Conservation (phyloP, 2,329 filamentous ascomycete genomes). For the Fusarium napiforme region DNA sequence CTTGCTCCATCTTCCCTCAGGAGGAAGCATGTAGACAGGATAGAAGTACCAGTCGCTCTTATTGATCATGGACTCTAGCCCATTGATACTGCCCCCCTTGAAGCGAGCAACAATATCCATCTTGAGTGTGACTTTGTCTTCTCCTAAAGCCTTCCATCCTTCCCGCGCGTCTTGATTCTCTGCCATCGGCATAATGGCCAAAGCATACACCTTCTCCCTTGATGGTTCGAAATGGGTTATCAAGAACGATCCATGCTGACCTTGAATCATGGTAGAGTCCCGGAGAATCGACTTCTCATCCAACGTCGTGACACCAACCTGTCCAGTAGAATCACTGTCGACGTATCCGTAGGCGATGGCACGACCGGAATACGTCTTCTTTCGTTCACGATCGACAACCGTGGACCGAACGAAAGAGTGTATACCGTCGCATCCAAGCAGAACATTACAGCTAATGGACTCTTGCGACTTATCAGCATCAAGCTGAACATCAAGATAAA, state of each 20-base stretch:
- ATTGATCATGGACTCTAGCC: rapidly evolving
- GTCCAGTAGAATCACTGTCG: background rate
- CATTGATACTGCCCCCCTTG: rapidly evolving
- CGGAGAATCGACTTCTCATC: rapidly evolving
- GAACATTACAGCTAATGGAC: background rate
- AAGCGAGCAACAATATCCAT: rapidly evolving
- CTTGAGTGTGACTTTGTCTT: background rate
- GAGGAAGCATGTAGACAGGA: background rate
- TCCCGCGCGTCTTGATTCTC: background rate
- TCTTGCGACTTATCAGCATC: background rate
- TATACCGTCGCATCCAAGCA: background rate
- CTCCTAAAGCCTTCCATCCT: background rate
- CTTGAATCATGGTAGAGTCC: rapidly evolving
- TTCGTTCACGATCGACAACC: background rate
- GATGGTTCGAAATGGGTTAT: background rate
- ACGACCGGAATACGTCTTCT: background rate
- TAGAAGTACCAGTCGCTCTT: background rate
- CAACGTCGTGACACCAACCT: rapidly evolving
- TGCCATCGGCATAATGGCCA: background rate
- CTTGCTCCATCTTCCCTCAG: background rate
- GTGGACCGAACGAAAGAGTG: background rate
- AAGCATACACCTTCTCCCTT: rapidly evolving
- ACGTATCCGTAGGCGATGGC: background rate
- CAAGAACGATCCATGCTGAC: background rate
- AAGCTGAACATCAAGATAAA: background rate